Evolutionary conservation across 768 basidiomycete genomes (phyloP), one percentile per base, ranked within the genome.

Genomic region (Sarcodon sp.): DNA sequence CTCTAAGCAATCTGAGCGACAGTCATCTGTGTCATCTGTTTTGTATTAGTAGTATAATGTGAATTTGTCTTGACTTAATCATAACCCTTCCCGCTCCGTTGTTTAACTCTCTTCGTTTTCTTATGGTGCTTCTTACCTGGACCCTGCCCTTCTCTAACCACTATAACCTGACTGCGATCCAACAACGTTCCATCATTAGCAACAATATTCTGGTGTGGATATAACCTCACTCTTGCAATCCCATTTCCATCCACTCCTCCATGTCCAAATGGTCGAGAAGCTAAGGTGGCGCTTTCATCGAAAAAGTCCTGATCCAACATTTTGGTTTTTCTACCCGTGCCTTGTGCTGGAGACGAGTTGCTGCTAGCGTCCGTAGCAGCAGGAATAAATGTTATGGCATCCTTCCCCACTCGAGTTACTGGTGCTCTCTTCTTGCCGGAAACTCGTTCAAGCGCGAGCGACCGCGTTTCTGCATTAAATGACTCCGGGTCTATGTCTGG

Each of bases 81-180:
- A 56, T 97, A 98, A 18, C 94, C 94, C 58, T 78, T 84, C 11
- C 94, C 94, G 59, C 89, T 91, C 52, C 94, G 71, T 64, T 93
- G 86, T 67, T 98, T 98, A 44, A 76, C 76, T 44, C 81, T 67
- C 59, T 85, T 83, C 65, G 72, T 66, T 60, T 82, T 85, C 66
- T 90, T 96, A 69, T 90, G 86, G 54, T 80, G 80, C 60, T 88
- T 91, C 69, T 93, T 94, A 12, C 75, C 77, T 1, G 62, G 55
- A 15, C 8, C 27, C 39, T 41, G 39, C n/a, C n/a, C n/a, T n/a
- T n/a, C n/a, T 27, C 21, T 27, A 27, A 27, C 21, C 21, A 27
- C 4, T 11, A 41, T 41, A 4, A 27, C 39, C 39, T 41, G 39
- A 57, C 53, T 64, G 34, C 61, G 68, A 32, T 60, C 59, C 13